phyloP scores from a whole-genome alignment of 1,139 yeast species.

The Kurtzmaniella quercitrusa region DNA sequence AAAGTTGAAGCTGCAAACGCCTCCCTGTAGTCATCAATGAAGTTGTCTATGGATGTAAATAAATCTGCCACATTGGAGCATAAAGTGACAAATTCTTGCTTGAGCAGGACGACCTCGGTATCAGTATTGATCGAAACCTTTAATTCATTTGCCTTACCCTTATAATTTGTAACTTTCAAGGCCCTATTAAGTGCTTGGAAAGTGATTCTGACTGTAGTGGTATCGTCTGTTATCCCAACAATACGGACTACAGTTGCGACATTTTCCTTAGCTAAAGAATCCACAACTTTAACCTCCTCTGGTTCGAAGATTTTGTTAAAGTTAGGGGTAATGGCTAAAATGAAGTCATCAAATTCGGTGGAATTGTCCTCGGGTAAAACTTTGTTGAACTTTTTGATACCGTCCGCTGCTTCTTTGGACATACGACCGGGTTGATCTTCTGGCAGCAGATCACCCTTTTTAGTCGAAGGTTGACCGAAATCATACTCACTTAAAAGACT shows the following conservation, averaged over 20 bases:
- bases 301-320: conserved; percentile 31
- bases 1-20: conserved; percentile 13
- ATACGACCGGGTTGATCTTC: conserved; percentile 18
- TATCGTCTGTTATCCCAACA: conserved; percentile 45
- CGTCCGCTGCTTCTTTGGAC: conserved; percentile 34
- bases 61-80: conserved; percentile 23
- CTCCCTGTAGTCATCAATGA: conserved; percentile 38
- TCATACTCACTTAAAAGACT: conserved; percentile 33
- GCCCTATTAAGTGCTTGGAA: conserved; percentile 57
- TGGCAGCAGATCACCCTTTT: not conserved
- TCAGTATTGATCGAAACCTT: conserved; percentile 27
- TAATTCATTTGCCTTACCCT: conserved; percentile 24
- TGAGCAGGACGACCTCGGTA: conserved; percentile 15
- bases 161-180: conserved; percentile 12
- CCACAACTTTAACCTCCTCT: conserved; percentile 5
- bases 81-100: conserved; percentile 21
- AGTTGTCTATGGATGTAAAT: conserved; percentile 39
- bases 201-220: conserved; percentile 42
- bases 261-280: conserved; percentile 12
- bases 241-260: conserved; percentile 48
- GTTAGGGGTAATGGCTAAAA: conserved; percentile 41
- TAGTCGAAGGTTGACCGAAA: conserved; percentile 12
- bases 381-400: conserved; percentile 27
- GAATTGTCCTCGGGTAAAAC: conserved; percentile 12
- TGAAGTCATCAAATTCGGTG: conserved; percentile 34